A percentile compares a stretch with the other conserved stretches of the same genome.
Evolutionary conservation across 139 green algal genomes (phyloP).

Genomic region (Helicosporidium sp.): DNA sequence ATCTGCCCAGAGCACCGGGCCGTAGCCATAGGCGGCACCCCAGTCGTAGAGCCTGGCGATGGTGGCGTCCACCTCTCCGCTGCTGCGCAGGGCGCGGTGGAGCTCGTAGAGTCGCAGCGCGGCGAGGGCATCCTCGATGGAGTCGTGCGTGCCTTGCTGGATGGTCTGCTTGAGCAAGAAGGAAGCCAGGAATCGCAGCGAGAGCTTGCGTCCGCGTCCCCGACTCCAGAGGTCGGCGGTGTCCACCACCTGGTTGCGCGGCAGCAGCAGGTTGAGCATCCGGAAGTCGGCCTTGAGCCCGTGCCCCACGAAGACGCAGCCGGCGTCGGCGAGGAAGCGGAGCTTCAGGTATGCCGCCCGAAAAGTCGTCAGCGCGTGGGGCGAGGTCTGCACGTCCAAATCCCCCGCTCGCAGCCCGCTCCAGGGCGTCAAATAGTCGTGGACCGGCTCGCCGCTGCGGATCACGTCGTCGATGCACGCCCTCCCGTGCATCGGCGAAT

Average conservation of each 20-base stretch:
- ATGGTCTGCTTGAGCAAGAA: slow-evolving; percentile 69
- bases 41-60: slow-evolving; percentile 61
- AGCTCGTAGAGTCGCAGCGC: slow-evolving; percentile 58
- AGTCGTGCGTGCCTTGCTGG: slow-evolving; percentile 60
- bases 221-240: slow-evolving; percentile 82
- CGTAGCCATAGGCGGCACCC: slow-evolving; percentile 64
- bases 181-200: slow-evolving; percentile 68
- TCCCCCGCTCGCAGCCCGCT: slow-evolving; percentile 45
- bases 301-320: slow-evolving; percentile 79
- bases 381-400: slow-evolving; percentile 44
- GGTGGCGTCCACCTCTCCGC: slow-evolving; percentile 9
- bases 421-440: slow-evolving; percentile 76
- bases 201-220: slow-evolving; percentile 66
- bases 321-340: slow-evolving; percentile 63
- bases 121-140: slow-evolving; percentile 80
- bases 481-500: slow-evolving; percentile 28
- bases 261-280: slow-evolving; percentile 87
- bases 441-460: slow-evolving; percentile 61
- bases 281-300: slow-evolving; percentile 86
- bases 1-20: slow-evolving; percentile 11
- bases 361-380: slow-evolving; percentile 72
- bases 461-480: slow-evolving; percentile 86
- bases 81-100: slow-evolving; percentile 36
- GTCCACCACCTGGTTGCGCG: slow-evolving; percentile 70
- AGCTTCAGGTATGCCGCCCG: slow-evolving; percentile 69